Evolutionary conservation across 1,139 yeast genomes (phyloP), one percentile per base, ranked within the genome.

Genomic region (Nadsonia starkeyi-henricii): DNA sequence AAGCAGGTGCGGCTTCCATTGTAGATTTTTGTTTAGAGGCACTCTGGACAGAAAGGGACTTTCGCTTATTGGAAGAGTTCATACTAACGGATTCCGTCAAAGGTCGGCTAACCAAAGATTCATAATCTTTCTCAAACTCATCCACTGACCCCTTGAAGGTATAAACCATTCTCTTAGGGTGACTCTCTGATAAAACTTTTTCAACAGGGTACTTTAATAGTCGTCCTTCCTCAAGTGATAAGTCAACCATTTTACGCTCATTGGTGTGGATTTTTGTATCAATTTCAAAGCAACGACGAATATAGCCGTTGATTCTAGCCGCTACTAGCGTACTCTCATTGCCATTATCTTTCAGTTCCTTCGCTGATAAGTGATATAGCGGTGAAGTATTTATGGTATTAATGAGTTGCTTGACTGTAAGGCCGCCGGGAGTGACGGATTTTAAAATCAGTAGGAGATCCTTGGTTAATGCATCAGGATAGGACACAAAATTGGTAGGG

Each of bases 151-250:
- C 39, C 39, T 33, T 44, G 43, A 47, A 43, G 43, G 49, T 47
- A 21, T 47, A 47, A 18, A 47, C 41, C 49, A 47, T 47, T 9
- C 49, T 46, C 44, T 47, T 47, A 46, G 49, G 49, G 33, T 47
- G 49, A 41, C 44, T 47, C 36, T 47, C 49, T 20, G 49, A 47
- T 36, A 47, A 44, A 43, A 41, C 41, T 44, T 47, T 47, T 30
- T 47, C 44, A 41, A 47, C 49, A 21, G 46, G 41, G 15, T 47
- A 45, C 18, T 39, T 37, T 18, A 28, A 41, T 42, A 47, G 33
- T 28, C 44, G 49, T 39, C 46, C 46, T 45, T 41, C 23, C 30
- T 44, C 46, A 43, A 47, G 41, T 12, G 39, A 13, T n/a, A 33
- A 33, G 17, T 33, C 17, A n/a, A 13, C 17, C 15, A 7, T 33